Base-by-base conservation (phyloP, 2,329 filamentous ascomycete species). In the Beauveria caledonica region DNA sequence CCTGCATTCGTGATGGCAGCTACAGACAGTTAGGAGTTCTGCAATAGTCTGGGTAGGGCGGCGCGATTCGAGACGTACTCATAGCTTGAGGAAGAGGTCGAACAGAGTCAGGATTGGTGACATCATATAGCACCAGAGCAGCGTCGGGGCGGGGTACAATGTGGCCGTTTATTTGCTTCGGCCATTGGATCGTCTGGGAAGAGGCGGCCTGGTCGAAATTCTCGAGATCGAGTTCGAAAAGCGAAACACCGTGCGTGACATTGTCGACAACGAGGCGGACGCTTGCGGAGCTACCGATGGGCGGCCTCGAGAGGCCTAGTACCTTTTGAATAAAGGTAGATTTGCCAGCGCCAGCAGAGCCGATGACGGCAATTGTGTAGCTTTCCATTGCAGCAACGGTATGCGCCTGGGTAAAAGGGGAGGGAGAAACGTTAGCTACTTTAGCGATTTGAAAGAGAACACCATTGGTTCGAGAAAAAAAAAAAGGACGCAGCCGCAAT, bases 81-180 rank as follows among this genome's bases (percentile, higher is more conserved):
- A 96, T 78, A 63, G 90, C 85, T 67, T 88, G 83, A 45, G 89
- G 87, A 59, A 96, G 79, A 62, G 88, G 84, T 62, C 82, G 80
- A 67, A 96, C 84, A 70, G 87, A 93, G 62, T 86, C 84, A 66
- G 85, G 82, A 71, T 89, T 88, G 73, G 86, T 89, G 49, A 95
- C 88, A 80, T 97, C 90, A 78, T 96, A 96, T 53, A 97, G 77
- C 62, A 93, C 84, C 66, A 97, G 76, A 50, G 89, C 91, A 21
- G 89, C 93, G 68, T 97, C 90, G 68, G 96, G 83, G 45, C 81
- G 82, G 54, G 91, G 90, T 62, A 90, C 80, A 63, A 86, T 83
- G 64, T 86, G 80, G 62, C 90, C 89, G 69, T 87, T 82, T 66
- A 86, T 82, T 68, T 86, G 83, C 66, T 84, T 85, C 13, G 85